Conservation (phyloP, 768 basidiomycete species). For the Termitomyces sp. region DNA sequence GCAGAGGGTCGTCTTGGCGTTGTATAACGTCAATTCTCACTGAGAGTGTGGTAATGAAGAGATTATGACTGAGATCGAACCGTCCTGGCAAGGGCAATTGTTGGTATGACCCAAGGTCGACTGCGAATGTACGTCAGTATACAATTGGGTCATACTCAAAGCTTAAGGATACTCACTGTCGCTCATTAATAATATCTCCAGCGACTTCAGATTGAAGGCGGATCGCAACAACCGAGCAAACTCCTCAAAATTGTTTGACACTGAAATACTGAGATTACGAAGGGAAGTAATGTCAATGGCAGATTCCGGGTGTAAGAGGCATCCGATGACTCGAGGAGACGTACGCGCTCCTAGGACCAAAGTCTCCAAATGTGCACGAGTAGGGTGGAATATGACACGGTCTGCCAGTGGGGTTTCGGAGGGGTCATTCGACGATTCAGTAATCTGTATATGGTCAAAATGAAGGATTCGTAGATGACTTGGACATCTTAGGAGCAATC, state of each 20-base stretch:
- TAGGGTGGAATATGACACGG: background rate
- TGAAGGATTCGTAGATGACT: constrained; percentile 18
- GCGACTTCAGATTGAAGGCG: constrained; percentile 16
- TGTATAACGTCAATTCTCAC: constrained; percentile 27
- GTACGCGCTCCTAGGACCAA: constrained; percentile 26
- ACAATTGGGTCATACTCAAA: background rate
- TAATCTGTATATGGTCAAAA: constrained; percentile 18
- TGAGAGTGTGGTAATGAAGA: constrained; percentile 19
- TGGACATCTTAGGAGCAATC: constrained; percentile 17
- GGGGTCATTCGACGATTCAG: background rate
- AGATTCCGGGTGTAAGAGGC: constrained; percentile 22
- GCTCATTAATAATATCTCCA: constrained; percentile 26
- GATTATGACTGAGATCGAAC: constrained; percentile 24
- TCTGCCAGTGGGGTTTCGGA: background rate
- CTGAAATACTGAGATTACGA: constrained; percentile 22
- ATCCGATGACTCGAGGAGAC: constrained; percentile 20
- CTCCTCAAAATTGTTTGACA: constrained; percentile 25
- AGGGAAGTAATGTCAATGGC: constrained; percentile 17
- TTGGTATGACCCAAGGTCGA: constrained; percentile 21
- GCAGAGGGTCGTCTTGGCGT: constrained; percentile 25
- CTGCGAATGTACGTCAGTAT: background rate
- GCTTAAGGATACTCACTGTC: constrained; percentile 16
- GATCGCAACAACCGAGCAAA: constrained; percentile 24
- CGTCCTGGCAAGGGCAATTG: constrained; percentile 15
- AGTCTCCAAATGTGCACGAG: constrained; percentile 18